Evolutionary conservation across 163 green algal genomes (phyloP).

Genomic region (Coccomyxa subellipsoidea): DNA sequence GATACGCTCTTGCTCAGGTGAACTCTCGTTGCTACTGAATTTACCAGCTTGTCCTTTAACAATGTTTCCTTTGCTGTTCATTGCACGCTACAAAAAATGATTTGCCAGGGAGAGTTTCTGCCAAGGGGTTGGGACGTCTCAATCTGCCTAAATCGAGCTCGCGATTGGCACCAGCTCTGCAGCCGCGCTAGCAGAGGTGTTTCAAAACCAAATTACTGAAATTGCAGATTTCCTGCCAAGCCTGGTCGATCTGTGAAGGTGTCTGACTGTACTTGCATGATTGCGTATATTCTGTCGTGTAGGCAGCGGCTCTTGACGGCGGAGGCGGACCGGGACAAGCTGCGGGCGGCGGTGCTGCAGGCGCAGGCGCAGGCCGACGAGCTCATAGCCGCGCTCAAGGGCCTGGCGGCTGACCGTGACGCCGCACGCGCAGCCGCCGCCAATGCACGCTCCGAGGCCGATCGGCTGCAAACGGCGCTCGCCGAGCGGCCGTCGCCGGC

Average conservation of each 20-base stretch:
- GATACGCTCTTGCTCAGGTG: not conserved
- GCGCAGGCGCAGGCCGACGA: conserved; percentile 21
- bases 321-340: conserved; percentile 17
- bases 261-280: too few relatives aligned
- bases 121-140: too few relatives aligned
- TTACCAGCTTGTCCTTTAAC: not conserved
- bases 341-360: not conserved
- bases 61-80: not conserved
- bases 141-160: too few relatives aligned
- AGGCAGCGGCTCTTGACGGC: conserved; percentile 17
- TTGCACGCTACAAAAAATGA: too few relatives aligned
- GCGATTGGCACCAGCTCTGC: too few relatives aligned
- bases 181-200: too few relatives aligned
- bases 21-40: not conserved
- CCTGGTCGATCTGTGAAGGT: too few relatives aligned
- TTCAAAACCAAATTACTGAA: too few relatives aligned
- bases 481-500: not conserved
- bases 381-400: conserved; percentile 7
- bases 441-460: not conserved
- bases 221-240: too few relatives aligned
- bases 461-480: not conserved
- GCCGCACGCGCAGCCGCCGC: too few relatives aligned
- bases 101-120: too few relatives aligned
- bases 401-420: not conserved
- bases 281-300: too few relatives aligned